Evolutionary conservation across 2,329 filamentous ascomycete genomes (phyloP), one percentile per base, ranked within the genome.

Genomic region (Penicillium sp.): DNA sequence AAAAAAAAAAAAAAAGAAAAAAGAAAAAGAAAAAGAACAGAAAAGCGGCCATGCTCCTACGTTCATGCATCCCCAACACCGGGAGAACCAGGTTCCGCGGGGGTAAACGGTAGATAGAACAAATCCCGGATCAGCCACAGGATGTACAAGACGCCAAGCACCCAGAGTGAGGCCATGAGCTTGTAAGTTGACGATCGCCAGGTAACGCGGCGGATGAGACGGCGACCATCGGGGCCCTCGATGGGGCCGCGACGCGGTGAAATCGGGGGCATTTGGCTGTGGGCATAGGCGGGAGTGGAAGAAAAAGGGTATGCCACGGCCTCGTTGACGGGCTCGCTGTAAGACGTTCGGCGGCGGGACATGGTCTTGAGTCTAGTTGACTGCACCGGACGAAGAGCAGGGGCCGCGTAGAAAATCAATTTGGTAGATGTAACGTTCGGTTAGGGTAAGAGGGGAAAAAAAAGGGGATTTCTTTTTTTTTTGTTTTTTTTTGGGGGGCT

Each of bases 131-230:
- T 69, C 47, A 71, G 53, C 66, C 66, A 71, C 45, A 69, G 62
- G 47, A 70, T 66, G 48, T 69, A 71, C 39, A 71, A 55, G 7
- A 70, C 66, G 9, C 64, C 65, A 39, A 69, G 46, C 24, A 71
- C 66, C 66, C 68, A 71, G 18, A 70, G 55, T 35, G 65, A 69
- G 5, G 68, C 67, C 58, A 70, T 63, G 37, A 71, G 55, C 51
- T 69, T 71, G 60, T 71, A 70, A 18, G 67, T 69, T 12, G 67
- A 70, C 9, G 68, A 70, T 33, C 68, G 66, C 68, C 68, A 71
- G 54, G 67, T 70, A 54, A 70, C 67, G 52, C 68, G 62, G 29
- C 68, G 67, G 50, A 67, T 67, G 35, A 70, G 55, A 43, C 66
- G 61, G 36, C 67, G 65, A 50, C 68, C 68, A 56, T 66, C 60